Evolutionary conservation across 1,139 yeast genomes (phyloP), one percentile per base, ranked within the genome.

Genomic region (Blastobotrys buckinghamii): DNA sequence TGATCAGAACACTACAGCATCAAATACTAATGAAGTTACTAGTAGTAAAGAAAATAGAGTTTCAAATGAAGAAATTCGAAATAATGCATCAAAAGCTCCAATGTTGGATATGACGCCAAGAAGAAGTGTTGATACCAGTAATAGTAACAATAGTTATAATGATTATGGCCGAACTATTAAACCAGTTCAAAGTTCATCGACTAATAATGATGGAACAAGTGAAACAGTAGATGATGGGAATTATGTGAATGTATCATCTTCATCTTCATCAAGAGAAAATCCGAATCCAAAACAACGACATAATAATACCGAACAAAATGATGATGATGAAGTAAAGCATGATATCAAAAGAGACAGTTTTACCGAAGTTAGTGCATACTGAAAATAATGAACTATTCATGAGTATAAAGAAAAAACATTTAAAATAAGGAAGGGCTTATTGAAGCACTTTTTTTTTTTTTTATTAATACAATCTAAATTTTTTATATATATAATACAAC

Each of bases 281-380:
- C 26, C 3, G 8, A 29, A n/a, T 19, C 24, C 24, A 12, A n/a
- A 30, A n/a, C 5, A 32, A 27, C 16, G 44, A 42, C 12, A 37
- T 22, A 20, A 36, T 27, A 22, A 27, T 15, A 33, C n/a, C n/a
- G n/a, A n/a, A n/a, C n/a, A 33, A 6, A 38, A 41, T 8, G 50
- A 39, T 12, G 47, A 48, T 37, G 47, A 36, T 16, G 50, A 43
- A 17, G 39, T 41, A 29, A 34, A 42, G 19, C 51, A 45, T 32
- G 55, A 52, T 24, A 50, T 53, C 39, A 59, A 57, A 40, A 53
- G 63, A 15, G 63, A 60, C 47, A 59, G 62, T 47, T 57, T 56
- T 39, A 53, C 64, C 6, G 64, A 60, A 44, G 64, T 60, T 37
- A 60, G 64, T 45, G 64, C 64, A 22, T 60, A 60, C 43, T 60